These are phyloP conservation scores for Dioszegia hungarica DNA, from an alignment of 768 basidiomycete species.

Conservation along the genomic window DNA sequence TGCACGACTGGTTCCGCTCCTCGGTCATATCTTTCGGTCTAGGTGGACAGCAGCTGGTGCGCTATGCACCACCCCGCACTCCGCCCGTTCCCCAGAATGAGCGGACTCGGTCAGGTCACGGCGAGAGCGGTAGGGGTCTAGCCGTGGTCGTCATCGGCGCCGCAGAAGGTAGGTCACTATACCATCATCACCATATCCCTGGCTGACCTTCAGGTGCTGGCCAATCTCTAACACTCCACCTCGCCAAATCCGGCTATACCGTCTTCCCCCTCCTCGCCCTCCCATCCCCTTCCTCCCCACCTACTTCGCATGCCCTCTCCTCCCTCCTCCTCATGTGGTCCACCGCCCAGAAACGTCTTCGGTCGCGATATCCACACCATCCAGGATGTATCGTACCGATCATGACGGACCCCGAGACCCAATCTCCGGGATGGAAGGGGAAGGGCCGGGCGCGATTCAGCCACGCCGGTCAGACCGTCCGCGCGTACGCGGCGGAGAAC, in stretches of 20 bases:
- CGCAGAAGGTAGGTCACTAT: conserved; percentile 21
- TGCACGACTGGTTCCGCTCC: conserved; percentile 18
- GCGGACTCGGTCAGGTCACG: neutral
- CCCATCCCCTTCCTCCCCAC: conserved; percentile 24
- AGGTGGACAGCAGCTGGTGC: neutral
- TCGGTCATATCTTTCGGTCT: conserved; percentile 13
- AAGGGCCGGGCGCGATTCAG: conserved; percentile 13
- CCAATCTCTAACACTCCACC: conserved; percentile 28
- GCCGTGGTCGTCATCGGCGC: conserved; percentile 37
- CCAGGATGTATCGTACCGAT: conserved; percentile 33
- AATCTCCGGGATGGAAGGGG: neutral
- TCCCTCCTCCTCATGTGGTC: conserved; percentile 32
- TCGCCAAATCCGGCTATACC: conserved; percentile 37
- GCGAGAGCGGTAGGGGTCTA: conserved; percentile 24
- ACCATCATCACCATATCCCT: neutral
- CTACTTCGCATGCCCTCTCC: conserved; percentile 29
- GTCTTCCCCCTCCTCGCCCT: conserved; percentile 37
- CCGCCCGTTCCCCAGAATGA: neutral
- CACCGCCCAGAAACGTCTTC: conserved; percentile 28
- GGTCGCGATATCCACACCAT: conserved; percentile 21
- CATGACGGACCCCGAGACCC: conserved; percentile 25
- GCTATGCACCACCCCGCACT: neutral
- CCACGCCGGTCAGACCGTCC: conserved; percentile 38
- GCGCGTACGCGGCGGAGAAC: conserved; percentile 33
- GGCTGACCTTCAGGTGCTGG: conserved; percentile 18